A percentile compares a stretch with the other conserved stretches of the same genome.
Conservation (phyloP, 306 rosid species). For the Prunus fruticosa region DNA sequence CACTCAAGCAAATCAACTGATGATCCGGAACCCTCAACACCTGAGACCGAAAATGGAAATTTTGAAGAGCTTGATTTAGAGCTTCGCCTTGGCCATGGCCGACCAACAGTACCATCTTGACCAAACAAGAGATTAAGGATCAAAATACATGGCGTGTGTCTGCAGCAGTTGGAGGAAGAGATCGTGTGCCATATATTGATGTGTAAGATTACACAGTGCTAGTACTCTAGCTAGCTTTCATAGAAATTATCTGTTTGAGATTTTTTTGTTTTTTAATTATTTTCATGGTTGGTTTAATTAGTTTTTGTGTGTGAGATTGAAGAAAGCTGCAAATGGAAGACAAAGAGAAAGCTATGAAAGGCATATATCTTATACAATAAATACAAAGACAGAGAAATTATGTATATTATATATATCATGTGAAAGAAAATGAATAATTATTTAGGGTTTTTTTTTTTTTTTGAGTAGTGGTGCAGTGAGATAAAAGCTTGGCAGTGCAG, state of each 20-base stretch:
- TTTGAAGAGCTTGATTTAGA: conserved; percentile 88
- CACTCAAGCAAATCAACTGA: conserved; percentile 19
- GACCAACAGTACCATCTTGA: conserved; percentile 43
- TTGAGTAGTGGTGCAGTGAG: conserved; percentile 33
- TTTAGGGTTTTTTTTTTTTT: conserved; percentile 31
- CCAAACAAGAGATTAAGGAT: conserved; percentile 12
- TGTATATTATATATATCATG: not conserved
- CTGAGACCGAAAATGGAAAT: conserved; percentile 20
- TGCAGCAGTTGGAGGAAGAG: not conserved
- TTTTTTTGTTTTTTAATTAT: conserved; percentile 4
- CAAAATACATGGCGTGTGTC: not conserved
- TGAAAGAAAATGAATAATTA: conserved; percentile 5
- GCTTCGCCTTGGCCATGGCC: conserved; percentile 73
- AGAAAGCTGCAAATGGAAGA: conserved; percentile 19
- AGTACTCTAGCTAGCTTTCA: not conserved
- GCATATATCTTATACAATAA: conserved; percentile 16
- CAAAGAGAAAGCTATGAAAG: conserved; percentile 16
- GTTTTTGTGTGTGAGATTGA: conserved; percentile 13
- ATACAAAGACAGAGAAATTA: conserved; percentile 6
- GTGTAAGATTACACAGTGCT: not conserved
- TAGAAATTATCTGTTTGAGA: not conserved
- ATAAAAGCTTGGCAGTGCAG: conserved; percentile 73
- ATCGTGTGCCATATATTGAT: not conserved
- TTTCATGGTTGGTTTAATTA: conserved; percentile 10
- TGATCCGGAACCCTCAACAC: conserved; percentile 21